Evolutionary conservation across 2,329 filamentous ascomycete species (phyloP), one percentile per base, ranked within the genome.

Genomic region (Ceratocystis diversiconidia): DNA sequence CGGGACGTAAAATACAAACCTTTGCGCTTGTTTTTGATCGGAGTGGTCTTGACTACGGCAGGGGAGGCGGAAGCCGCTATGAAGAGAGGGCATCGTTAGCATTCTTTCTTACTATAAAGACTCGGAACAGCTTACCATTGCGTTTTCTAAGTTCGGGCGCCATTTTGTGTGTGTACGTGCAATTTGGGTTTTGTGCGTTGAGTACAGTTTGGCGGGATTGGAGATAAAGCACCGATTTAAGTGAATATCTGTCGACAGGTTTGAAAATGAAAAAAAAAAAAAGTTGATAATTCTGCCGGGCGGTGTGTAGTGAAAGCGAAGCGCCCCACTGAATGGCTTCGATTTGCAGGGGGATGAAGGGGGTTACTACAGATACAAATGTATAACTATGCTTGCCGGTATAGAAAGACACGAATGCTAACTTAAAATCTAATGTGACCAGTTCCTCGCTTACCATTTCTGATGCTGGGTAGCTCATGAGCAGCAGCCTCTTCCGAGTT

Each of bases 101-200:
- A 61, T 46, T 44, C 44, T 46, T 32, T 12, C 44, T 17, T 25
- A 50, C 61, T 59, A 36, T 36, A 61, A 15, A 43, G 17, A 12
- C 36, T 15, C 10, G 19, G 17, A 12, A 68, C 12, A 66, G 67
- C 70, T 71, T 73, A 73, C 72, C 71, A 69, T 76, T 76, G 61
- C 61, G 46, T 57, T 61, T 77, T 61, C 76, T 77, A 61, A 79
- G 72, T 73, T 78, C 76, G 69, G 76, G 77, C 44, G 78, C 76
- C 79, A 80, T 80, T 72, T 70, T 72, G 68, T 71, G 30, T 66
- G 46, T 19, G 32, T 32, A 36, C 63, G 50, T 63, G 48, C n/a
- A 41, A 25, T 22, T 64, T 60, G 67, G 69, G 50, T 69, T 71
- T 68, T 69, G 62, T 28, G 59, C 32, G 48, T 59, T 65, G 67